Conservation (phyloP, 2,329 filamentous ascomycete genomes). For the Thermochaetoides dissita region DNA sequence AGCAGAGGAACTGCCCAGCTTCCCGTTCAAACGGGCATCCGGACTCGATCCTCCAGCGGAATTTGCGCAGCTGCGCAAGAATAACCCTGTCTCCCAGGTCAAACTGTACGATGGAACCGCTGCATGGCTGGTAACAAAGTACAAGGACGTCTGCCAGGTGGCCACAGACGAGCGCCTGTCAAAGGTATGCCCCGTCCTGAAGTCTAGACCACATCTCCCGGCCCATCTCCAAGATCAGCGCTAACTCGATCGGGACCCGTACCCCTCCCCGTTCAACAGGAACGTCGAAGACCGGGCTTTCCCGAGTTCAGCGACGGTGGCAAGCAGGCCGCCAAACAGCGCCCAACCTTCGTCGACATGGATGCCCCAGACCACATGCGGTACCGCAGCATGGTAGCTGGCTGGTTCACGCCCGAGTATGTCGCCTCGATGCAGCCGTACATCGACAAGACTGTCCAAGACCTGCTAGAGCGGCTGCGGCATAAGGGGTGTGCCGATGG, state of each 20-base stretch:
- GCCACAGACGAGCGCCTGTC: slow-evolving; percentile 31
- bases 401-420: slow-evolving; percentile 26
- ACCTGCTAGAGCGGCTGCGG: slow-evolving; percentile 27
- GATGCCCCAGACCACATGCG: slow-evolving; percentile 32
- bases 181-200: slow-evolving; percentile 20
- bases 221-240: not conserved
- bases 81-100: slow-evolving; percentile 29
- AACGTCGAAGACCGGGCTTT: slow-evolving; percentile 29
- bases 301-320: slow-evolving; percentile 33
- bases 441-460: slow-evolving; percentile 31
- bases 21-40: slow-evolving; percentile 26
- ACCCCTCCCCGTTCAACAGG: slow-evolving; percentile 12
- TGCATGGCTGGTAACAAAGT: slow-evolving; percentile 34
- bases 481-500: slow-evolving; percentile 22
- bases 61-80: slow-evolving; percentile 29
- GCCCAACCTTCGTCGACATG: slow-evolving; percentile 37
- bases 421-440: slow-evolving; percentile 28
- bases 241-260: not conserved
- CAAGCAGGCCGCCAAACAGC: slow-evolving; percentile 32
- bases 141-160: slow-evolving; percentile 31
- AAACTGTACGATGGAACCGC: slow-evolving; percentile 32
- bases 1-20: slow-evolving; percentile 7
- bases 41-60: slow-evolving; percentile 29
- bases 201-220: not conserved
- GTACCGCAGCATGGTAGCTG: slow-evolving; percentile 32